Evolutionary conservation across 768 basidiomycete genomes (phyloP), one percentile per base, ranked within the genome.

Genomic region (Mycena polygramma): DNA sequence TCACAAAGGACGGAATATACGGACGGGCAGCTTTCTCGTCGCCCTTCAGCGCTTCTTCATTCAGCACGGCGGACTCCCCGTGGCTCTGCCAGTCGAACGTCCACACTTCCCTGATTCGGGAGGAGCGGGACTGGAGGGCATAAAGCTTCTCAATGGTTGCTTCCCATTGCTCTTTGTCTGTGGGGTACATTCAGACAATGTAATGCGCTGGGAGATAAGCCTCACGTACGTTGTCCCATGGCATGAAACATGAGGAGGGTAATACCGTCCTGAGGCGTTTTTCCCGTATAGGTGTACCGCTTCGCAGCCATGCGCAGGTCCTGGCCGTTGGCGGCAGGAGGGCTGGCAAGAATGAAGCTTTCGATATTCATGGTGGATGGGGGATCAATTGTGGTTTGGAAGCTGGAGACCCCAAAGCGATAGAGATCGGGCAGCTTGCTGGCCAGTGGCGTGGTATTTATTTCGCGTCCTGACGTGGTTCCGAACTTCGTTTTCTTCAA

Each of bases 101-200:
- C 79, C 79, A 80, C 1, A 73, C 77, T 55, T 80, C 80, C 30
- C 75, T 74, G 45, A 81, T 73, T 26, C 37, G 51, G 51, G 26
- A 4, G 43, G 24, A 59, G 20, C 14, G 26, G 8, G 57, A 39
- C 5, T 74, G 70, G 8, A 70, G 46, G 11, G 67, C 39, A 41
- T 77, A 78, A 9, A 81, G n/a, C 17, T 57, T 58, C 20, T 77
- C 62, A 14, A 81, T 55, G 6, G 66, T 73, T 9, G 78, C 76
- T 58, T 81, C 79, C 80, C 80, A 81, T 11, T 73, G 73, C 65
- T 81, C 80, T 66, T 81, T 81, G 67, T 79, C 79, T 80, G 30
- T n/a, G n/a, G 14, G 57, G 53, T n/a, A 30, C 30, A 30, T 30
- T 30, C 30, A 30, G 22, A 49, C 35, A 15, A 22, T 19, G 35